Evolutionary conservation across 1,139 yeast genomes (phyloP).

Genomic region (Geotrichum phurueaensis): DNA sequence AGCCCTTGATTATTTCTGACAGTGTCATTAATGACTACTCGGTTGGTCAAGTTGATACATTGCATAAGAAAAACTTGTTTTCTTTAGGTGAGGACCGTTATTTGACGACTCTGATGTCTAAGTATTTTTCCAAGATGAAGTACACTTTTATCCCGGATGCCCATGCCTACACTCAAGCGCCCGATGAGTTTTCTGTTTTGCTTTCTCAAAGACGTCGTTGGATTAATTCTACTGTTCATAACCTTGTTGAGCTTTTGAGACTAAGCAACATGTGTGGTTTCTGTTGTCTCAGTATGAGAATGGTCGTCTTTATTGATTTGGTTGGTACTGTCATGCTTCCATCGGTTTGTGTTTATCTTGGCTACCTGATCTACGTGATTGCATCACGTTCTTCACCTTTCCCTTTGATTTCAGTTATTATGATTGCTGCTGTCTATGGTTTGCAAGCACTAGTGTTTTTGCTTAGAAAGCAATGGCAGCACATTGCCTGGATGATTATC

Average conservation of each 20-base stretch:
- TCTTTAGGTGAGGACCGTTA: constrained; percentile 42
- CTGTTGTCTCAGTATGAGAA: constrained; percentile 42
- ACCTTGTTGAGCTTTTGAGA: constrained; percentile 39
- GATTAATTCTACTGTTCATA: constrained; percentile 43
- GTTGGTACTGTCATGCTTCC: constrained; percentile 41
- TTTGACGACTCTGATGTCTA: constrained; percentile 39
- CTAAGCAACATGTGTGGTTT: constrained; percentile 41
- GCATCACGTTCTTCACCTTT: constrained; percentile 30
- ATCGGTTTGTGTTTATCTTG: constrained; percentile 39
- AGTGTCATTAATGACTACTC: constrained; percentile 38
- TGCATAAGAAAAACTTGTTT: constrained; percentile 40
- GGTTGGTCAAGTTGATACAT: constrained; percentile 37
- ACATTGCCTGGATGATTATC: constrained; percentile 43
- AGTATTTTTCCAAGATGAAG: constrained; percentile 37
- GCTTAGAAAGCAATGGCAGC: constrained; percentile 40
- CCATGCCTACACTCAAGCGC: constrained; percentile 39
- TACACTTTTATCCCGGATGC: constrained; percentile 40
- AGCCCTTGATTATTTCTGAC: constrained; percentile 37
- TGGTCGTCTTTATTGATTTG: constrained; percentile 38
- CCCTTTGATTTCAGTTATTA: constrained; percentile 38
- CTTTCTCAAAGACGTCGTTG: constrained; percentile 43
- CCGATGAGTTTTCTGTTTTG: constrained; percentile 40
- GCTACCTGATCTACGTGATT: constrained; percentile 36
- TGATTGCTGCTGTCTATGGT: constrained; percentile 40
- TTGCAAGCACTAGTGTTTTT: constrained; percentile 39